Conservation (phyloP, 2,329 filamentous ascomycete genomes). For the Coniochaeta sp. region DNA sequence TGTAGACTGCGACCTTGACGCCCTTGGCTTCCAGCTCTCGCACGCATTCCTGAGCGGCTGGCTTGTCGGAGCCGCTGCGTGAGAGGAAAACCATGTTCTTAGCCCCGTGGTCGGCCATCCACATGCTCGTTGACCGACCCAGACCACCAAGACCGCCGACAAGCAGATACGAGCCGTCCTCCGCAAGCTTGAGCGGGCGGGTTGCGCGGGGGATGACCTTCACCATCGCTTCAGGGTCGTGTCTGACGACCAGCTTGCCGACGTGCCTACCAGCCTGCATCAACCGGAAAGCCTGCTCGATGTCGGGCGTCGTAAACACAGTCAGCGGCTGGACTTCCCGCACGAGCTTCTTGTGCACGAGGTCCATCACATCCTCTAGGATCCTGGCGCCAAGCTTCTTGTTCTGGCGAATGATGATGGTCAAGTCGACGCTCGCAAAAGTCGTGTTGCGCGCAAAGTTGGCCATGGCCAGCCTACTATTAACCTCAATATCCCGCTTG, state of each 20-base stretch:
- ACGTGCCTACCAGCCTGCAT: neutral
- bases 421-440: conserved; percentile 16
- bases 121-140: conserved; percentile 43
- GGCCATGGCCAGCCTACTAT: conserved; percentile 37
- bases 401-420: no score
- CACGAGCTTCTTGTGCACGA: neutral
- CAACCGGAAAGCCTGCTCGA: neutral
- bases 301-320: conserved; percentile 6
- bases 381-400: no score
- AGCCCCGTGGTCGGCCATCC: conserved; percentile 44
- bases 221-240: no score
- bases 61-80: conserved; percentile 29
- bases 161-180: conserved; percentile 35
- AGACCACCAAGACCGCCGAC: conserved; percentile 53
- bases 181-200: no score
- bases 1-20: conserved; percentile 18
- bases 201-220: neutral
- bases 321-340: neutral
- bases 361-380: neutral
- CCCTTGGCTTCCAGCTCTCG: neutral
- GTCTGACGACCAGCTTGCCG: conserved; percentile 12
- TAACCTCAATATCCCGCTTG: conserved; percentile 26
- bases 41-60: neutral
- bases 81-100: conserved; percentile 46
- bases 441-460: conserved; percentile 38